Conservation (phyloP, 768 basidiomycete genomes). For the Epithele typhae region DNA sequence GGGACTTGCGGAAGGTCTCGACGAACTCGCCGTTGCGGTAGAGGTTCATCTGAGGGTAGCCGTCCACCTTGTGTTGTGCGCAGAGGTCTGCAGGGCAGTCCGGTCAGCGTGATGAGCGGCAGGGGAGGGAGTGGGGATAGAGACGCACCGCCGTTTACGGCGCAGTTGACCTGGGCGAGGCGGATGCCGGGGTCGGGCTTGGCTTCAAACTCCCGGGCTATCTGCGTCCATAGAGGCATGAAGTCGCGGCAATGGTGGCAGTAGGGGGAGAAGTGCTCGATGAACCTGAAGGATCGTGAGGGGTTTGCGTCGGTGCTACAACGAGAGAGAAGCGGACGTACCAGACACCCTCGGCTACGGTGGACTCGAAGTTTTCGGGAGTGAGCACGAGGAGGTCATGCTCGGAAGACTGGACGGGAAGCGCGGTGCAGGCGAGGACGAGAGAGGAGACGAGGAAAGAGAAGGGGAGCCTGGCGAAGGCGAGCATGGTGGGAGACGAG, state of each 20-base stretch:
- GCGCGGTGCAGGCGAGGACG: conserved; percentile 18
- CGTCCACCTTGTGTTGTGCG: conserved; percentile 55
- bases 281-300: conserved; percentile 42
- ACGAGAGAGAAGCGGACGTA: conserved; percentile 23
- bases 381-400: conserved; percentile 39
- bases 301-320: neutral
- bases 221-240: conserved; percentile 75
- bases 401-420: conserved; percentile 22
- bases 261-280: conserved; percentile 87
- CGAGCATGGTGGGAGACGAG: conserved; percentile 4
- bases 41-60: conserved; percentile 75
- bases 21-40: conserved; percentile 63
- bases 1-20: conserved; percentile 49
- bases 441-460: conserved; percentile 22
- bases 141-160: conserved; percentile 66
- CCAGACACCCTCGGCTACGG: conserved; percentile 59
- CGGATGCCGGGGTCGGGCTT: conserved; percentile 47
- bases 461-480: conserved; percentile 18
- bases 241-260: conserved; percentile 79
- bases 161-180: conserved; percentile 81
- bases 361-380: conserved; percentile 53
- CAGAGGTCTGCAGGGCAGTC: conserved; percentile 69
- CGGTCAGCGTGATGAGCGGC: too few species aligned
- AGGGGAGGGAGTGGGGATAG: too few species aligned
- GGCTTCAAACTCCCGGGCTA: conserved; percentile 49